Evolutionary conservation across 2,329 filamentous ascomycete genomes (phyloP).

Genomic region (Aspergillus sp.): DNA sequence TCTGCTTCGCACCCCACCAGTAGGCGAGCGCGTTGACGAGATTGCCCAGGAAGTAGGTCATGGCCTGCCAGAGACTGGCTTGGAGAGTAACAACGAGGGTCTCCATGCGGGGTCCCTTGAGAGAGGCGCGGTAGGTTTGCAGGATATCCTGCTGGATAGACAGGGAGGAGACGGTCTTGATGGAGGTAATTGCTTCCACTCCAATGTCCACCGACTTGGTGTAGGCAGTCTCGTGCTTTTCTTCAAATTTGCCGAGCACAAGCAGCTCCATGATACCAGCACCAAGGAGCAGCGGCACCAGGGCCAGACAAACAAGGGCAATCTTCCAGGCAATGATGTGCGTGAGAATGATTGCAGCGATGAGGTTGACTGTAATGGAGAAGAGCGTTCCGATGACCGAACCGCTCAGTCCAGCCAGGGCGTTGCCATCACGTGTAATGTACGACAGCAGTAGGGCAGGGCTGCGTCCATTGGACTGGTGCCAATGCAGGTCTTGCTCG

Average conservation of each 20-base stretch:
- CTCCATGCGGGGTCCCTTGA: slow-evolving; percentile 51
- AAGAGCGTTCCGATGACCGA: slow-evolving; percentile 70
- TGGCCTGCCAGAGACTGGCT: slow-evolving; percentile 49
- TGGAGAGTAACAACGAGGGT: slow-evolving; percentile 52
- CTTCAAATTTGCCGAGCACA: slow-evolving; percentile 61
- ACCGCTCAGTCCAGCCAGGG: slow-evolving; percentile 68
- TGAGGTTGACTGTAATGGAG: slow-evolving; percentile 67
- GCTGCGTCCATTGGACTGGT: slow-evolving; percentile 64
- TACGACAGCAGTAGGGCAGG: slow-evolving; percentile 64
- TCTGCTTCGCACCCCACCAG: slow-evolving; percentile 76
- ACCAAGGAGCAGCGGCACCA: slow-evolving; percentile 68
- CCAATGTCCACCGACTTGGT: slow-evolving; percentile 54
- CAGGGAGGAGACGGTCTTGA: slow-evolving; percentile 54
- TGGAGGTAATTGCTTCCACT: slow-evolving; percentile 54
- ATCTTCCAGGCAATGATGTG: slow-evolving; percentile 76
- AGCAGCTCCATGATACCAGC: slow-evolving; percentile 69
- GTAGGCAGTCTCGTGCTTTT: slow-evolving; percentile 54
- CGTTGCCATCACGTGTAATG: slow-evolving; percentile 69
- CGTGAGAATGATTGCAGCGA: slow-evolving; percentile 67
- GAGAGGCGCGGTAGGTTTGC: slow-evolving; percentile 46
- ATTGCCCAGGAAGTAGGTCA: slow-evolving; percentile 55
- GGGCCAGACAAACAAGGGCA: slow-evolving; percentile 68
- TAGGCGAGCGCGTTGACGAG: slow-evolving; percentile 74
- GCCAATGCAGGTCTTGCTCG: slow-evolving; percentile 69
- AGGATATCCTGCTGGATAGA: slow-evolving; percentile 55